These are phyloP conservation scores for Prunella vulgaris DNA, from an alignment of 257 asterid genomes.

Conservation along the genomic window DNA sequence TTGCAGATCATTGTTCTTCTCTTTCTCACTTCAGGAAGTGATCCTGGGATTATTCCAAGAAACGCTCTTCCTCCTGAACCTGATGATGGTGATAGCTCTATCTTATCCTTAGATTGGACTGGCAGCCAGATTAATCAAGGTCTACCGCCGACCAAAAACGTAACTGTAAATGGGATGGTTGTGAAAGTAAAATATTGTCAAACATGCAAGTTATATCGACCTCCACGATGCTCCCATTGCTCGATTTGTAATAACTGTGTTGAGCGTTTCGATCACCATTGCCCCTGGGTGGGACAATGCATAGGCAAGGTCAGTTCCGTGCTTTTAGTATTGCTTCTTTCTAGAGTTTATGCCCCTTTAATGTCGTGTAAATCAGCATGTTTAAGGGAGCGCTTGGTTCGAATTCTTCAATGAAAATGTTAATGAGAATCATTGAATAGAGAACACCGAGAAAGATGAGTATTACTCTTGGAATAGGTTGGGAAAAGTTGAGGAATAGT, in stretches of 20 bases:
- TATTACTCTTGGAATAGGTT: too few relatives aligned
- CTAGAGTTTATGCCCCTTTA: not conserved
- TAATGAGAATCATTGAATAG: too few relatives aligned
- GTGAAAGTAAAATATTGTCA: conserved; percentile 68
- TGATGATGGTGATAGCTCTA: conserved; percentile 33
- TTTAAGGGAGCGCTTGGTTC: not conserved
- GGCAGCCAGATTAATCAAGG: conserved; percentile 27
- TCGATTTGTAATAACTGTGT: conserved; percentile 79
- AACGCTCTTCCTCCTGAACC: conserved; percentile 45
- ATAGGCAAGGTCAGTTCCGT: conserved; percentile 55
- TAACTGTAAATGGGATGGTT: conserved; percentile 53
- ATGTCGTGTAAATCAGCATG: not conserved
- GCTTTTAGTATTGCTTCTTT: not conserved
- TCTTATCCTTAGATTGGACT: conserved; percentile 33
- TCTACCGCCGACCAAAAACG: conserved; percentile 49
- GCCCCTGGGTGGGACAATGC: conserved; percentile 92
- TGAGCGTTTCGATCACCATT: conserved; percentile 83
- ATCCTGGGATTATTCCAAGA: conserved; percentile 85
- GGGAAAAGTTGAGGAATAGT: too few relatives aligned
- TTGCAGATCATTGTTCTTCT: conserved; percentile 43
- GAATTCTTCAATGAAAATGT: too few relatives aligned
- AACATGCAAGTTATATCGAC: conserved; percentile 73
- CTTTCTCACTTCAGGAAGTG: conserved; percentile 58
- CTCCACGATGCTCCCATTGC: conserved; percentile 87
- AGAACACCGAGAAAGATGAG: too few relatives aligned